Base-by-base conservation (phyloP, 306 rosid genomes). In the Prunus persica region DNA sequence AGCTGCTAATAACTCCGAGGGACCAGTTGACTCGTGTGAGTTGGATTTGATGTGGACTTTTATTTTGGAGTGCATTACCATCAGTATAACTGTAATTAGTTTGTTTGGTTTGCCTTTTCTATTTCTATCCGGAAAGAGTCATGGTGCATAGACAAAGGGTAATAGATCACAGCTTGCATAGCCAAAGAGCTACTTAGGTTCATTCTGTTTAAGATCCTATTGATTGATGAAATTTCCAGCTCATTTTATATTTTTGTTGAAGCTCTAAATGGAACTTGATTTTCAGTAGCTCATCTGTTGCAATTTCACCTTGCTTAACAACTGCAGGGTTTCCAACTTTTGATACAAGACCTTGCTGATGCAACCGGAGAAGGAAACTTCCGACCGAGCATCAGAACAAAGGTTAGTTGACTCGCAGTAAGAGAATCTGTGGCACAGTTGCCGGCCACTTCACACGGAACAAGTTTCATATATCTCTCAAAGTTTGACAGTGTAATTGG, bases 311-410 rank as follows among this genome's bases (percentile, higher is more conserved):
- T 72, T 80, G 25, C 45, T 41, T 77, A 65, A 34, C 45, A 73
- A 60, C 18, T 13, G 41, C 84, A 91, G 98, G 84, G 82, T 45
- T 91, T 93, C 82, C 91, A 87, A 46, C 77, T 76, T 75, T 80
- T 91, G 83, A 81, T 91, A 80, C 91, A 90, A 78, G 89, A 82
- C 60, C 87, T 89, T 7, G 84, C 81, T 73, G 87, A 71, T 81
- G 78, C 85, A 82, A 79, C 80, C 71, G 66, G 82, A 30, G 89
- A 82, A 75, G 34, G 84, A 52, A 79, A 79, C 54, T 77, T 81
- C 80, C 81, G 77, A 74, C 24, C 24, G 24, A 24, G 76, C 82
- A 82, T 74, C 85, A 75, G 79, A 78, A 55, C 80, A 11, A 81
- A 80, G 96, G 97, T 92, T 80, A 71, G 89, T 81, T 77, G 71